phyloP scores from a whole-genome alignment of 352 stramenopile genomes.

The Thraustochytrium aureum region DNA sequence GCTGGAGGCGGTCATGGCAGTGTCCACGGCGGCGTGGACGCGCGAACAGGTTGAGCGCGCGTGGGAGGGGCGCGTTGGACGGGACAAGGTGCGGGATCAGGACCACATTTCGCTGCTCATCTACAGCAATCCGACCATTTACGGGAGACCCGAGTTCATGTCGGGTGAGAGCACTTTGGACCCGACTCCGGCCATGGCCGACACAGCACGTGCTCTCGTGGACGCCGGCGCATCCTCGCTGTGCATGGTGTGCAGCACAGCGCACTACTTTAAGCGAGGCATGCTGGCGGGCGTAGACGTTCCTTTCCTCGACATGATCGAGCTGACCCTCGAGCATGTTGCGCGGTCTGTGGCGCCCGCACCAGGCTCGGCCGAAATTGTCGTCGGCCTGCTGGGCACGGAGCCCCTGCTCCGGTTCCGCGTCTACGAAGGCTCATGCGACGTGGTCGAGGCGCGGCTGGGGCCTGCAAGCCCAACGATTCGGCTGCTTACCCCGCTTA shows the following conservation, averaged over 20 bases:
- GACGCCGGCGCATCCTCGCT: constrained; percentile 36
- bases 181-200: constrained; percentile 38
- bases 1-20: neutral
- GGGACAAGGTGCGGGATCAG: constrained; percentile 45
- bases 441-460: neutral
- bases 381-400: constrained; percentile 37
- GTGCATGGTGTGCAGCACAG: constrained; percentile 53
- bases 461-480: neutral
- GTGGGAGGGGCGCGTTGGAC: neutral
- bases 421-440: constrained; percentile 33
- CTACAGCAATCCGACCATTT: constrained; percentile 51
- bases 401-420: constrained; percentile 30
- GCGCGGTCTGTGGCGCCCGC: neutral
- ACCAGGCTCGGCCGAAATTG: neutral
- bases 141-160: constrained; percentile 48
- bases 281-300: constrained; percentile 15
- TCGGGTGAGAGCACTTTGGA: constrained; percentile 11
- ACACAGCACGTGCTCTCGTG: constrained; percentile 35
- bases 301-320: constrained; percentile 52
- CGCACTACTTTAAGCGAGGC: constrained; percentile 51
- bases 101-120: constrained; percentile 45
- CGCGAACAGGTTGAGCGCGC: neutral
- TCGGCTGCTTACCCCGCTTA: constrained; percentile 22
- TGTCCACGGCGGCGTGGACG: constrained; percentile 44
- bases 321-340: constrained; percentile 51